Percentiles rank a stretch among this genome's conserved stretches.
These are phyloP conservation scores for Cladosporium sp. DNA, from an alignment of 2,329 filamentous ascomycete genomes.

Conservation along the genomic window DNA sequence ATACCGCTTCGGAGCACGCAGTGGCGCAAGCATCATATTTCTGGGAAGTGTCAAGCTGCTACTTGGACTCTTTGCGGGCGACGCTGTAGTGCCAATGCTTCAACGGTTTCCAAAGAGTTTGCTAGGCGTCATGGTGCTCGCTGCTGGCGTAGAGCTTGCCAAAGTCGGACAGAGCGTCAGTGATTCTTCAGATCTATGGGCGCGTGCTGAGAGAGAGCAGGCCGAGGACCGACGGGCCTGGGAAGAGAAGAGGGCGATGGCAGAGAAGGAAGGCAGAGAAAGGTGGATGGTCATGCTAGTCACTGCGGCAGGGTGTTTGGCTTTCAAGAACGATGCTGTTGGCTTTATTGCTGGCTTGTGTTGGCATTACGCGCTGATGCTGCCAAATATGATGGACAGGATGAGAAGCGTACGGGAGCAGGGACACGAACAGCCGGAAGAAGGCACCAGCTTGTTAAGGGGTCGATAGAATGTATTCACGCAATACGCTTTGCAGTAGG, in stretches of 20 bases:
- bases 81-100: slow-evolving; percentile 67
- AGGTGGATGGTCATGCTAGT: slow-evolving; percentile 88
- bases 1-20: slow-evolving; percentile 85
- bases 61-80: slow-evolving; percentile 71
- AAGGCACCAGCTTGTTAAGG: not conserved
- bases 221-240: slow-evolving; percentile 21
- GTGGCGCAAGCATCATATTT: slow-evolving; percentile 75
- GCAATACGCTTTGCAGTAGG: not conserved
- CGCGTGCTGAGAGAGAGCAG: slow-evolving; percentile 33
- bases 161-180: slow-evolving; percentile 82
- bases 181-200: slow-evolving; percentile 57
- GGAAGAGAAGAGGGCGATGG: slow-evolving; percentile 41
- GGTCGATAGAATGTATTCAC: not conserved
- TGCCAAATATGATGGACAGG: slow-evolving; percentile 18
- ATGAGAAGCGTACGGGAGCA: not conserved
- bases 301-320: slow-evolving; percentile 75
- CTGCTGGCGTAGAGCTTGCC: slow-evolving; percentile 80
- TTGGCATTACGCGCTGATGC: slow-evolving; percentile 65
- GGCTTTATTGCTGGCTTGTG: slow-evolving; percentile 79
- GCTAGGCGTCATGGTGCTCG: slow-evolving; percentile 83
- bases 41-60: slow-evolving; percentile 72
- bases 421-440: not conserved
- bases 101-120: slow-evolving; percentile 69
- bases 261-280: slow-evolving; percentile 64
- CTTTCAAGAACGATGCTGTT: slow-evolving; percentile 84